Base-by-base conservation (phyloP, 352 stramenopile species). In the Pythium diclinum region DNA sequence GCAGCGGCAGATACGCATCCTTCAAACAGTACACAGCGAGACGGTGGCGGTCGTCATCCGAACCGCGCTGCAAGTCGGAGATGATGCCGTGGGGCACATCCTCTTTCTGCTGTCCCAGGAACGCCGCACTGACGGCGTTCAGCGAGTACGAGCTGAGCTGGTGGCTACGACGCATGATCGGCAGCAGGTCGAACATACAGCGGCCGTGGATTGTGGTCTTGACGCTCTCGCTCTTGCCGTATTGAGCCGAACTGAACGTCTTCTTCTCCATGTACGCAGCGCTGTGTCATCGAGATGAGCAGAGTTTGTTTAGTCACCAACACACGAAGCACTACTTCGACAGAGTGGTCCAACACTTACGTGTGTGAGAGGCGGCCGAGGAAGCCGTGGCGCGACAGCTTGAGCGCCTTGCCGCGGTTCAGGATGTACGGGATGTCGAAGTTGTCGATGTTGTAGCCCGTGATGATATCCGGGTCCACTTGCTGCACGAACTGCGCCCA, bases 21-120 rank as follows among this genome's bases (percentile, higher is more conserved):
- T 99, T 99, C 25, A 99, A 72, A 85, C 98, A 99, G 82, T 99
- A 99, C 7, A 99, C 94, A 21, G 98, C 97, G 23, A 99, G 81
- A 48, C 98, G 94, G 69, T 98, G 94, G 25, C 98, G 92, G 66
- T 99, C 97, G 62, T 98, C 97, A 69, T 99, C 96, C 56, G 85
- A 98, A 58, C 98, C 98, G 59, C 94, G 89, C 66, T 97, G 89
- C 54, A 96, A 56, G 52, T 95, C 87, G 17, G 77, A 98, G 73
- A 99, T 99, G 67, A 99, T 99, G 57, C 91, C 97, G 74, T 99
- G 96, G 54, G 99, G 97, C 10, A 99, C 97, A 78, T 99, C 97
- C 79, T 99, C 98, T 75, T 99, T 99, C 69, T 99, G 97, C 66
- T 99, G 95, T 0, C 94, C 93, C 1, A 99, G 73, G 68, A 99